Base-by-base conservation (phyloP, 129 eudicot species). In the Chrysanthemum lavandulifolium region DNA sequence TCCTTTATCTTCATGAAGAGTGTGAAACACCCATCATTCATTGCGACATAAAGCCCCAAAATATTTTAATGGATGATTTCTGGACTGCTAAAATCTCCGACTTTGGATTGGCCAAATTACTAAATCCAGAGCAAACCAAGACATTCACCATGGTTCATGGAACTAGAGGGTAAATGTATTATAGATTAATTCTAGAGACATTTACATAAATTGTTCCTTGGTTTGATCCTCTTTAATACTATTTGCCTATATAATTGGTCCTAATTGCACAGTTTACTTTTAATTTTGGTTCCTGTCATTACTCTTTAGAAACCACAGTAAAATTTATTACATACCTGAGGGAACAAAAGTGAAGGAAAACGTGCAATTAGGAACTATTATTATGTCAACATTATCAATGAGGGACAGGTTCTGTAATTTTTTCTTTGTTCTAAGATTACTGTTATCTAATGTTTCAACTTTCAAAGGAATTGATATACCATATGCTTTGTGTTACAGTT, bases 1-100 rank as follows among this genome's bases (percentile, higher is more conserved):
- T 77, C 55, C 70, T 48, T 4, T 77, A 77, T 75, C 76, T 78
- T 6, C 83, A 82, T 13, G 86, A 78, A 50, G 86, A 78, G 25
- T 82, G 83, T 49, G 82, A 78, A 19, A 78, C 76, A 1, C 61
- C 73, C 7, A 82, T 82, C 49, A 82, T 82, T 56, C 86, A 82
- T 16, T 59, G 65, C 7, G 65, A 59, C 65, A 59, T 59, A 18
- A 59, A 59, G 13, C 86, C 86, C 1, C 82, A 74, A 43, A 82
- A 82, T 19, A 78, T 82, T 18, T 61, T 82, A 13, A 57, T 82
- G 71, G 86, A 82, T 48, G 81, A 81, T 60, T 45, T 71, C 2
- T 74, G 76, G 4, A 0, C 57, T n/a, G 76, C 81, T 29, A 59
- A 59, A 59, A 59, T 59, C 40, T 59, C 65, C 13, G 65, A 59